Percentiles rank a stretch among this genome's conserved stretches.
phyloP scores from a whole-genome alignment of 176 grass and related monocot species.

The Avena atlantica region DNA sequence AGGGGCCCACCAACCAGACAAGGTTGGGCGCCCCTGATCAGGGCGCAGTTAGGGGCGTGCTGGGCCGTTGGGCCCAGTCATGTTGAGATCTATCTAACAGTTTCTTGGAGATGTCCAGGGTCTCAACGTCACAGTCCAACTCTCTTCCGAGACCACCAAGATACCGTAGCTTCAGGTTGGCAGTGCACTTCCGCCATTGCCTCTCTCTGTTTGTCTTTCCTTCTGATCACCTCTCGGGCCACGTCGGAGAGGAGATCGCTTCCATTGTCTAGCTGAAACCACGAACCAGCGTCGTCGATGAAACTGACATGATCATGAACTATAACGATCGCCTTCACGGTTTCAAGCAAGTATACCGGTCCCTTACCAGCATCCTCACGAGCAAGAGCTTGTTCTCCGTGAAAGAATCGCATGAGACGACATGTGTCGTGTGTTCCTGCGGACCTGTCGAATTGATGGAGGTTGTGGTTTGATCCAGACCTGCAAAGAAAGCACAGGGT shows the following conservation, averaged over 20 bases:
- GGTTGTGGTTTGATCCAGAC: slow-evolving; percentile 14
- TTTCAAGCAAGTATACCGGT: slow-evolving; percentile 65
- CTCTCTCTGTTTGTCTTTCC: slow-evolving; percentile 62
- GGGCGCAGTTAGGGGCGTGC: too few relatives aligned
- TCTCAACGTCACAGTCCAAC: slow-evolving; percentile 71
- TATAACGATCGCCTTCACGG: slow-evolving; percentile 55
- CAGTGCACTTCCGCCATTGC: slow-evolving; percentile 4
- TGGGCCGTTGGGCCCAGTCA: too few relatives aligned
- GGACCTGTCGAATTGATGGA: not conserved
- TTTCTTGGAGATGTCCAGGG: slow-evolving; percentile 52
- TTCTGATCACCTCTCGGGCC: slow-evolving; percentile 65
- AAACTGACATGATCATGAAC: slow-evolving; percentile 38
- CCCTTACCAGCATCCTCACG: slow-evolving; percentile 53
- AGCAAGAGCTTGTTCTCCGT: slow-evolving; percentile 69
- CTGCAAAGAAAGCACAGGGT: slow-evolving; percentile 46
- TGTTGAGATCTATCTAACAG: too few relatives aligned
- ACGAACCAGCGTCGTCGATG: slow-evolving; percentile 6
- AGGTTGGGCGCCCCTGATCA: too few relatives aligned
- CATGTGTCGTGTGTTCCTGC: slow-evolving; percentile 23
- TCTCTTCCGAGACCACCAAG: slow-evolving; percentile 72
- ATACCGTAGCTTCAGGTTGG: slow-evolving; percentile 31
- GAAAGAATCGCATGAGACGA: slow-evolving; percentile 47
- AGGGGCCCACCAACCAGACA: too few relatives aligned
- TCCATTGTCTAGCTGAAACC: slow-evolving; percentile 52
- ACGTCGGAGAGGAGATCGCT: slow-evolving; percentile 64